Base-by-base conservation (phyloP, 148 eudicot species). In the Pharnaceum exiguum region DNA sequence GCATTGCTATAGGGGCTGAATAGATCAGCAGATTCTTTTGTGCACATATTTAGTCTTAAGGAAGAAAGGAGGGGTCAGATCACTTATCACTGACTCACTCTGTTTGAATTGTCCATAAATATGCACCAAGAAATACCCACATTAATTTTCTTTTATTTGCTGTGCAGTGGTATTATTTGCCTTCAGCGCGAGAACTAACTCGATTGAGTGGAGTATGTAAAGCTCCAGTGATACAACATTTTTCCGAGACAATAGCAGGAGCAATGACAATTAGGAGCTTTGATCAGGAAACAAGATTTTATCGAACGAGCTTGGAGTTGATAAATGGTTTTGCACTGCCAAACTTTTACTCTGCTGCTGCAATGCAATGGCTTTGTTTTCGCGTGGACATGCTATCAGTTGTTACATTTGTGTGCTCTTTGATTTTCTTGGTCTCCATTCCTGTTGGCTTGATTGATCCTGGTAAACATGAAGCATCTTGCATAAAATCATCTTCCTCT, bases 171-270 rank as follows among this genome's bases (percentile, higher is more conserved):
- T 77, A 71, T 42, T 83, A 83, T 52, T 52, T 83, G 48, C 80
- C 76, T 27, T 69, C 89, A 35, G 89, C 89, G 18, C 66, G 89
- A 60, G 89, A 83, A 55, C 76, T 83, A 30, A 55, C 72, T 40
- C 76, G 89, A 31, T 50, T 83, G 43, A 52, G 51, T 45, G 89
- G 85, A 49, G 69, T 79, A 44, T 73, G 75, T 44, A 67, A 77
- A 75, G 89, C 82, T 53, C 89, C 89, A 11, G 70, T 83, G 1
- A 69, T 83, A 63, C 85, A 83, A 27, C 78, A 77, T 65, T 79
- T 77, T 61, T 69, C 85, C 2, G 89, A 79, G 76, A 79, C 89
- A 10, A 63, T 83, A 29, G 69, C 89, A 0, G 89, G 89, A 40
- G 74, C 75, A 18, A 67, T 78, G 16, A 77, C 80, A 8, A 83